Percentiles rank a stretch among this genome's conserved stretches.
Conservation (phyloP, 352 stramenopile genomes). For the Thraustochytrium striatum region DNA sequence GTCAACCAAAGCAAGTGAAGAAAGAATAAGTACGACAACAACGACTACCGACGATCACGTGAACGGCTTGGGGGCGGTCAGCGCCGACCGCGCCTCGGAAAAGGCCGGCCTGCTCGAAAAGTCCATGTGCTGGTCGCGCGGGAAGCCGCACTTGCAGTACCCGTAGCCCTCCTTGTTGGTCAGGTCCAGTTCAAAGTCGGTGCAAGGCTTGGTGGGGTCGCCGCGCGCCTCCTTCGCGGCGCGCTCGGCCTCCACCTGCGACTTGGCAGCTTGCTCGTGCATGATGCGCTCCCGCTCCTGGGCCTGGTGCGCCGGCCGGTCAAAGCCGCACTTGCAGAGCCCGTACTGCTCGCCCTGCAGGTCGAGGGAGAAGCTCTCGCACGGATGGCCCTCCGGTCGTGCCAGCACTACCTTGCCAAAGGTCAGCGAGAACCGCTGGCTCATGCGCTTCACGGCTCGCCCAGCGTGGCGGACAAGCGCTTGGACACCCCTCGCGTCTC, state of each 20-base stretch:
- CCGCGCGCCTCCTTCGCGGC: neutral
- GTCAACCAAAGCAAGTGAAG: too few relatives aligned
- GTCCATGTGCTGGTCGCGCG: constrained; percentile 8
- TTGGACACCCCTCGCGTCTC: neutral
- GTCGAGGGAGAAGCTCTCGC: constrained; percentile 26
- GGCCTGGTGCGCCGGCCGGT: constrained; percentile 1
- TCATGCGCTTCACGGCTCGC: neutral
- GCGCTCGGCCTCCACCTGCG: neutral
- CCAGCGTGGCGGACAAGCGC: neutral
- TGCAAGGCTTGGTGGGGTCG: neutral
- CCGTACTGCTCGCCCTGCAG: constrained; percentile 33
- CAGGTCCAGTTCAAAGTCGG: neutral
- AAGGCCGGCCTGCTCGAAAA: neutral
- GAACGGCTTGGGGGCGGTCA: constrained; percentile 37
- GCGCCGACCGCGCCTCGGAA: neutral
- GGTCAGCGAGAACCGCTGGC: neutral
- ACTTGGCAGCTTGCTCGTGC: neutral
- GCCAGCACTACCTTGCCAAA: neutral
- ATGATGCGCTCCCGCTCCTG: neutral
- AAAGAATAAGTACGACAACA: too few relatives aligned
- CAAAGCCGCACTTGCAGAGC: constrained; percentile 31
- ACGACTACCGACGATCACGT: too few relatives aligned
- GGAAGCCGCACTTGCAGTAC: constrained; percentile 8
- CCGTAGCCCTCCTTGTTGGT: constrained; percentile 17
- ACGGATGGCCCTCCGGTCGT: neutral